Evolutionary conservation across 345 rosid species (phyloP).

Genomic region (Syzygium aromaticum): DNA sequence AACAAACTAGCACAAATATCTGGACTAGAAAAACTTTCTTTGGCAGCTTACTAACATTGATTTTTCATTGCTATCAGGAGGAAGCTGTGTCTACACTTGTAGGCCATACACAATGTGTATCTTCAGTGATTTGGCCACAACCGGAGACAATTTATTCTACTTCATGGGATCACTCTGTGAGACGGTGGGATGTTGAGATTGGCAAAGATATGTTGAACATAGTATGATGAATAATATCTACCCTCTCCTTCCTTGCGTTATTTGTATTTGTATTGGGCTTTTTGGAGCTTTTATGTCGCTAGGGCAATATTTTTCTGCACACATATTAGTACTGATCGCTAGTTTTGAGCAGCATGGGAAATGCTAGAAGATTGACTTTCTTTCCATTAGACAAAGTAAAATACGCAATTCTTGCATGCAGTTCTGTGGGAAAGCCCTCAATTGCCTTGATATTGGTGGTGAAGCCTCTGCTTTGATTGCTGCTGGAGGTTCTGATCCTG

Average conservation of each 20-base stretch:
- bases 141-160: constrained; percentile 60
- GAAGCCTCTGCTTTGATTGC: constrained; percentile 89
- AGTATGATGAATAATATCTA: constrained; percentile 30
- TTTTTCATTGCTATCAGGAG: constrained; percentile 33
- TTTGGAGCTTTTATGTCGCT: neutral
- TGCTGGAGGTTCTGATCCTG: constrained; percentile 83
- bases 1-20: neutral
- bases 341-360: neutral
- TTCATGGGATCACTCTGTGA: constrained; percentile 94
- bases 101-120: constrained; percentile 88
- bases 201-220: constrained; percentile 66
- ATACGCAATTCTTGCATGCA: constrained; percentile 15
- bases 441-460: constrained; percentile 81
- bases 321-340: neutral
- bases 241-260: constrained; percentile 1
- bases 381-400: neutral
- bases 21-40: neutral
- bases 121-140: constrained; percentile 85
- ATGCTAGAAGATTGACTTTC: neutral
- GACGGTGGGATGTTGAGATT: constrained; percentile 80
- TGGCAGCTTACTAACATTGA: neutral
- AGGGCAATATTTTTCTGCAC: neutral
- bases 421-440: constrained; percentile 81
- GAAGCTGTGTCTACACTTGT: constrained; percentile 68
- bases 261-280: neutral